Evolutionary conservation across 768 basidiomycete genomes (phyloP), one percentile per base, ranked within the genome.

Genomic region (Leccinum arenicola): DNA sequence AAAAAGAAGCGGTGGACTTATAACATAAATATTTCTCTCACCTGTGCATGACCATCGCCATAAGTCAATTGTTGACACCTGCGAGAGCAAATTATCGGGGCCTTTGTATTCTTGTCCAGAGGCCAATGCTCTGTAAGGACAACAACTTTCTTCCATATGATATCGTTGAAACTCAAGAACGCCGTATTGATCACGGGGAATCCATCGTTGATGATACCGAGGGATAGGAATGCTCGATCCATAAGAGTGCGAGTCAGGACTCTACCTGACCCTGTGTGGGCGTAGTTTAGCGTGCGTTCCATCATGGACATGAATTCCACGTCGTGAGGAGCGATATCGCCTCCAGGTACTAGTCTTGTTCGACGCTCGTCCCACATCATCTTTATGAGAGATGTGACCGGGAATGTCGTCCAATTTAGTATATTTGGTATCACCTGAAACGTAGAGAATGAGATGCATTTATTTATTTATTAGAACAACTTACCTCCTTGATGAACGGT

Each of bases 241-340:
- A 62, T 60, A 0, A 62, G 25, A 1, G 55, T 56, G 6, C 10
- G 19, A 0, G 25, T 35, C 0, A 62, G 2, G 2, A 62, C 52
- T 4, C 27, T 55, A 0, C 9, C 58, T 0, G 58, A 53, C 0
- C 61, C 58, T 0, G 55, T 62, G 17, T 62, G 61, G 0, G 58
- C 55, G n/a, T 56, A 62, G 38, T 60, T 62, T 0, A 62, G 55
- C 0, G 48, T 5, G 1, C 48, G 17, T 15, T 62, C 61, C 3
- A 57, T 19, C 40, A 63, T 63, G 3, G 59, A 50, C 58, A 63
- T 57, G 50, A 63, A 35, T 14, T 60, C 56, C 2, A 63, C 11
- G 2, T 43, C 21, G 7, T 60, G 60, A 0, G 52, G 53, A 27
- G 50, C 15, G 1, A 62, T 14, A 2, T 17, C 9, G 15, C 17